Conservation (phyloP, 2,329 filamentous ascomycete species). For the Hypoxylon sp. region DNA sequence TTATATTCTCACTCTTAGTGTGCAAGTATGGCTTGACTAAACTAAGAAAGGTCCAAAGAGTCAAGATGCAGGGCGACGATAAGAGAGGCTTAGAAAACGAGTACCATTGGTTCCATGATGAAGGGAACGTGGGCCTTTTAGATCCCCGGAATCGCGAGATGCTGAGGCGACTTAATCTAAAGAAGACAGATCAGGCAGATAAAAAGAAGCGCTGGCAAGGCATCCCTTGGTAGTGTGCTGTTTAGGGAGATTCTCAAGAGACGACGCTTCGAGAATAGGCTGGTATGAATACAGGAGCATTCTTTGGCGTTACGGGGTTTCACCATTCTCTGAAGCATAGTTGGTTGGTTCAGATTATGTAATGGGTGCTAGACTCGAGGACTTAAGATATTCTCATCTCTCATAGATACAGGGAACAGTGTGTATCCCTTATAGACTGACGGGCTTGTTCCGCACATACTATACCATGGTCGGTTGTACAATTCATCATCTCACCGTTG, state of each 20-base stretch:
- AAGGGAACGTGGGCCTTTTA: constrained; percentile 65
- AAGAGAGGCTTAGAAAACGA: constrained; percentile 31
- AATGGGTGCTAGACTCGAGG: constrained; percentile 26
- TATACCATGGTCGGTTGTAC: background rate
- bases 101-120: constrained; percentile 63
- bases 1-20: constrained; percentile 80
- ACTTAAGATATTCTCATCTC: constrained; percentile 41
- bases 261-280: background rate
- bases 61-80: constrained; percentile 80
- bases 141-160: constrained; percentile 70
- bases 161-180: constrained; percentile 66
- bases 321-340: constrained; percentile 18
- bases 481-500: background rate
- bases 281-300: constrained; percentile 14
- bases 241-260: background rate
- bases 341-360: constrained; percentile 13
- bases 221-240: constrained; percentile 1
- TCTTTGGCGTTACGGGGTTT: constrained; percentile 30
- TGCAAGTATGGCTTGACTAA: constrained; percentile 88
- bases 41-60: constrained; percentile 86
- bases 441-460: background rate
- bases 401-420: constrained; percentile 30
- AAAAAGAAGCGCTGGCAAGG: constrained; percentile 54
- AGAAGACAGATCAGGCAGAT: constrained; percentile 58
- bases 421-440: constrained; percentile 36